Conservation (phyloP, 2,329 filamentous ascomycete species). For the Ophiocordyceps camponoti-leonardi region DNA sequence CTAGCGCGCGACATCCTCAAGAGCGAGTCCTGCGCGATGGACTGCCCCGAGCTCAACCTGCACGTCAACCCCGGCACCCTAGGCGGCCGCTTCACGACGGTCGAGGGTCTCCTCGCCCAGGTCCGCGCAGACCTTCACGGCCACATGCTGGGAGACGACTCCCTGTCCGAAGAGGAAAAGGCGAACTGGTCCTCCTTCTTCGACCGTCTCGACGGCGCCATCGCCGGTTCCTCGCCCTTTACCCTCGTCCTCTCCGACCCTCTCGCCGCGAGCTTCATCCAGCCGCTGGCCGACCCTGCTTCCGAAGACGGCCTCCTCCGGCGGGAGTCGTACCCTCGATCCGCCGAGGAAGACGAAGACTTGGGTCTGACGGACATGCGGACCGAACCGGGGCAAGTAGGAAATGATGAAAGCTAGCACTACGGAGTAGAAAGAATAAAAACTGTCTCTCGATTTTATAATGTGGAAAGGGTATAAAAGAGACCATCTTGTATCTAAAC, state of each 20-base stretch:
- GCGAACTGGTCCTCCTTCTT: slow-evolving; percentile 73
- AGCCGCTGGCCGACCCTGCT: slow-evolving; percentile 64
- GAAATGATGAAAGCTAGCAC: no score
- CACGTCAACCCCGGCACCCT: slow-evolving; percentile 85
- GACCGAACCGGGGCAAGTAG: slow-evolving; percentile 39
- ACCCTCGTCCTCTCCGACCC: slow-evolving; percentile 75
- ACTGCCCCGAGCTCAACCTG: slow-evolving; percentile 74
- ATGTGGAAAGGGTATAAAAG: background rate
- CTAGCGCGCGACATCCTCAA: slow-evolving; percentile 89
- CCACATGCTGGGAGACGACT: slow-evolving; percentile 88
- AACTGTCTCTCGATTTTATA: no score
- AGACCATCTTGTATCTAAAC: background rate
- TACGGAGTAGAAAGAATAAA: no score
- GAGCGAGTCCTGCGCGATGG: slow-evolving; percentile 76
- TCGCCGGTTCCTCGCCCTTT: slow-evolving; percentile 65
- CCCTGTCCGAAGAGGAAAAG: slow-evolving; percentile 48
- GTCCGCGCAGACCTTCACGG: slow-evolving; percentile 76
- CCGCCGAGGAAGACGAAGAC: slow-evolving; percentile 85
- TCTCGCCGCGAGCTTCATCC: slow-evolving; percentile 82
- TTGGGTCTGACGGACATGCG: slow-evolving; percentile 87
- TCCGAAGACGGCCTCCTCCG: slow-evolving; percentile 62
- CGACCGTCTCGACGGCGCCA: slow-evolving; percentile 54
- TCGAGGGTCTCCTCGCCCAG: slow-evolving; percentile 85
- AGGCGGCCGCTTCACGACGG: slow-evolving; percentile 89
- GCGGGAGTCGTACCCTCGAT: slow-evolving; percentile 68